phyloP scores from a whole-genome alignment of 2,329 filamentous ascomycete genomes.

The Fusarium sororula region DNA sequence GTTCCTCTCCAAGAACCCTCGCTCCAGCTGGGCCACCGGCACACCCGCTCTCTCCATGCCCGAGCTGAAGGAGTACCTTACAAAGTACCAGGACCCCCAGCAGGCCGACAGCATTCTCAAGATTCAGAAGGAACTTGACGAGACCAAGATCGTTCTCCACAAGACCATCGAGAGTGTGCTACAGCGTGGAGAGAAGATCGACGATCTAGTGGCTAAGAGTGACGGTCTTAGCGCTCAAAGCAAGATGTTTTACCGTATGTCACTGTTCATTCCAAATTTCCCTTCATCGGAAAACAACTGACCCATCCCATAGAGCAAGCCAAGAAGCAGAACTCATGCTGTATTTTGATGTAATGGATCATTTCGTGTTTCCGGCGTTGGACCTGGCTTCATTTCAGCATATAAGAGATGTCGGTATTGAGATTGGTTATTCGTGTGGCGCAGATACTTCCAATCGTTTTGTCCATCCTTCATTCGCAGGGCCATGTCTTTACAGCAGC shows the following conservation, averaged over 20 bases:
- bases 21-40: slow-evolving; percentile 70
- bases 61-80: slow-evolving; percentile 79
- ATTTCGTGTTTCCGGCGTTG: slow-evolving; percentile 46
- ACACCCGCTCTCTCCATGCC: slow-evolving; percentile 69
- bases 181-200: slow-evolving; percentile 95
- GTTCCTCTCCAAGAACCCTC: slow-evolving; percentile 80
- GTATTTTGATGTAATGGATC: slow-evolving; percentile 68
- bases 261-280: not conserved
- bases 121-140: slow-evolving; percentile 96
- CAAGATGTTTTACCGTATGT: slow-evolving; percentile 95
- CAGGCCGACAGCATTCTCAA: slow-evolving; percentile 93
- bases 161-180: slow-evolving; percentile 92
- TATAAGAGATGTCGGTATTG: slow-evolving; percentile 41
- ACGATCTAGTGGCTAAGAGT: slow-evolving; percentile 91
- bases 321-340: slow-evolving; percentile 85
- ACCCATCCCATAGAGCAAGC: slow-evolving; percentile 62
- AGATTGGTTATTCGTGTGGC: slow-evolving; percentile 47
- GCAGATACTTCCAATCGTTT: slow-evolving; percentile 42
- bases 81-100: slow-evolving; percentile 83
- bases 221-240: slow-evolving; percentile 89
- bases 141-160: slow-evolving; percentile 96
- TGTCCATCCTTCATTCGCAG: slow-evolving; percentile 38
- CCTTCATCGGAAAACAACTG: not conserved
- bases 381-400: slow-evolving; percentile 45
- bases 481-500: slow-evolving; percentile 34